Conservation (phyloP, 148 eudicot species). For the Amaranthus hypochondriacus region DNA sequence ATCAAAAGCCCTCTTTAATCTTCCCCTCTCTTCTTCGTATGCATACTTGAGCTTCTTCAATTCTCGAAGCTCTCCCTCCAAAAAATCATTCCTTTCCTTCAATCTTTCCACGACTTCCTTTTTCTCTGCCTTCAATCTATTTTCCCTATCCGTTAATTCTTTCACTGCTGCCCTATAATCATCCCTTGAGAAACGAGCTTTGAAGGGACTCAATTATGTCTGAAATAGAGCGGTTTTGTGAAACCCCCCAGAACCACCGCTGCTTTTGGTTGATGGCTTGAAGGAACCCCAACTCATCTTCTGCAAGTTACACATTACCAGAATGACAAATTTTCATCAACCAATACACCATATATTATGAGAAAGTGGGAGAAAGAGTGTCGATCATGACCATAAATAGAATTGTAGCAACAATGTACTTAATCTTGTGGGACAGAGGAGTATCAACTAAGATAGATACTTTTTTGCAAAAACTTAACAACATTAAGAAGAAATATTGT, state of each 20-base stretch:
- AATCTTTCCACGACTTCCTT: neutral
- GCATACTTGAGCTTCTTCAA: neutral
- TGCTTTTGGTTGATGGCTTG: neutral
- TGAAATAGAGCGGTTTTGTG: neutral
- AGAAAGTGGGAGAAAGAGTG: neutral
- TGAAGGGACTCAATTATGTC: neutral
- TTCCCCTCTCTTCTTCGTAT: neutral
- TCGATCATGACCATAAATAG: neutral
- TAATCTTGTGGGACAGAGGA: too few species aligned
- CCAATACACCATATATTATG: too few species aligned
- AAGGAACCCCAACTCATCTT: neutral
- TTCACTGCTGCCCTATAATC: slow-evolving; percentile 4
- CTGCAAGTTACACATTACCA: neutral
- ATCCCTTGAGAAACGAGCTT: neutral
- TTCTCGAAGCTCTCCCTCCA: neutral
- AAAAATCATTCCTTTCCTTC: neutral
- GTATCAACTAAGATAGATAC: too few species aligned
- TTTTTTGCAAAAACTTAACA: too few species aligned
- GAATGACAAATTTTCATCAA: neutral
- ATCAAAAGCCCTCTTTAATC: slow-evolving; percentile 2
- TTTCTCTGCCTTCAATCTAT: slow-evolving; percentile 12
- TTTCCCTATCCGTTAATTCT: slow-evolving; percentile 8
- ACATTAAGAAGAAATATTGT: too few species aligned
- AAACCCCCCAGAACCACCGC: neutral
- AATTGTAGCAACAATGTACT: too few species aligned